Conservation (phyloP, 2,329 filamentous ascomycete species). For the Cryoendolithus antarcticus region DNA sequence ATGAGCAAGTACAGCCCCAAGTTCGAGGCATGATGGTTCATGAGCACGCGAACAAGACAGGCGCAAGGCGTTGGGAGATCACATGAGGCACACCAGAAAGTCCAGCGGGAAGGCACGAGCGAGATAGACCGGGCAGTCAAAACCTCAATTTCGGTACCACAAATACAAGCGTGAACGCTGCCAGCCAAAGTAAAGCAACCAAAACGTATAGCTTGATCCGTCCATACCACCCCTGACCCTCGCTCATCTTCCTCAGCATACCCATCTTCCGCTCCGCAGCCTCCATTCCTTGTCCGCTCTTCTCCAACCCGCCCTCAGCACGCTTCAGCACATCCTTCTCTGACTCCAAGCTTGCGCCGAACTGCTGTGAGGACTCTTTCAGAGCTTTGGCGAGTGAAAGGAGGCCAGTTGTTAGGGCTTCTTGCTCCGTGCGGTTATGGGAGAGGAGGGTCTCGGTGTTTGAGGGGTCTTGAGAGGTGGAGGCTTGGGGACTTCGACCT, state of each 20-base stretch:
- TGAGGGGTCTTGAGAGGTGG: constrained; percentile 12
- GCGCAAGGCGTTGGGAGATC: too few relatives aligned
- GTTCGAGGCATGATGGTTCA: constrained; percentile 54
- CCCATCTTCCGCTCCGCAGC: constrained; percentile 68
- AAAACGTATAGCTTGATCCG: constrained; percentile 67
- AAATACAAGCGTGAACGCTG: constrained; percentile 68
- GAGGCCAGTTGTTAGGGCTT: constrained; percentile 69
- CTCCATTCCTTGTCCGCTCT: constrained; percentile 64
- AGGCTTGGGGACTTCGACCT: constrained; percentile 10
- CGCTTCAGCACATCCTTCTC: constrained; percentile 59
- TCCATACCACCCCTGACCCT: constrained; percentile 78
- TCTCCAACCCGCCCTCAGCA: constrained; percentile 64
- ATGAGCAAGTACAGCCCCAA: constrained; percentile 79
- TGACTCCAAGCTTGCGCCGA: constrained; percentile 60
- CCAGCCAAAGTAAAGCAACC: constrained; percentile 72
- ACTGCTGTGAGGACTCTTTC: constrained; percentile 61
- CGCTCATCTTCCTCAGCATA: constrained; percentile 62
- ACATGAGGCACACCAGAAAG: not conserved
- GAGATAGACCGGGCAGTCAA: constrained; percentile 25
- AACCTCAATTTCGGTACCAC: constrained; percentile 80
- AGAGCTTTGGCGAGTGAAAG: constrained; percentile 65
- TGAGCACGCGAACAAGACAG: too few relatives aligned
- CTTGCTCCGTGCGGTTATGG: constrained; percentile 69
- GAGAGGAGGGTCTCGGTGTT: constrained; percentile 57
- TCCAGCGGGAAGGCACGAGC: not conserved